Conservation (phyloP, 192 early-diverging fungal genomes). For the Funneliformis mosseae region DNA sequence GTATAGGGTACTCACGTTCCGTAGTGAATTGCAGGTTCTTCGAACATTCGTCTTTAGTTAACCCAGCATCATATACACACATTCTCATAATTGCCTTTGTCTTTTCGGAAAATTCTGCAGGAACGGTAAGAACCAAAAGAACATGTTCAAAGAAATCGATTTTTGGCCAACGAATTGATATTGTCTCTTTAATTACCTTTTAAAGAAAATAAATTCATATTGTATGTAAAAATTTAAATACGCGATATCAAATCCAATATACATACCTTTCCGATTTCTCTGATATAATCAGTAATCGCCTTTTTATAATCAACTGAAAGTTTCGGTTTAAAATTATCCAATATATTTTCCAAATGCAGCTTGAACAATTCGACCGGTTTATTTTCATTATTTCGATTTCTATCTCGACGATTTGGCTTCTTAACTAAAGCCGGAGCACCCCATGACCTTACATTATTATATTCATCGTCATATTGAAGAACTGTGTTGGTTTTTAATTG, state of each 20-base stretch:
- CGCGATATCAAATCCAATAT: no score
- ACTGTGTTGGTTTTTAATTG: background rate
- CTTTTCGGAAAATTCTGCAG: background rate
- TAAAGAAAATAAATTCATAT: no score
- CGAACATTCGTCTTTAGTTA: constrained; percentile 37
- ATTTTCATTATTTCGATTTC: background rate
- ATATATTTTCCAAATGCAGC: background rate
- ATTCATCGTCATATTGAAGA: constrained; percentile 9
- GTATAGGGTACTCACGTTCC: background rate
- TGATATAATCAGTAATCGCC: constrained; percentile 4
- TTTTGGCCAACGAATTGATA: background rate
- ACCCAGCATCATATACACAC: constrained; percentile 51
- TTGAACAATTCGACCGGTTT: constrained; percentile 17
- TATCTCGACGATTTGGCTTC: background rate
- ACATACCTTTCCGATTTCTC: background rate
- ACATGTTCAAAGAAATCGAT: constrained; percentile 4
- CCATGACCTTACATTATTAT: background rate
- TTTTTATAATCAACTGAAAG: background rate
- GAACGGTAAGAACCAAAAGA: background rate
- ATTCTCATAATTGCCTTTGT: constrained; percentile 57
- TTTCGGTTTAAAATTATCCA: background rate
- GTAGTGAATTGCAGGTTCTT: background rate
- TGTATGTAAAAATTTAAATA: no score
- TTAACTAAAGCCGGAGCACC: background rate
- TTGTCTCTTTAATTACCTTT: background rate